phyloP scores from a whole-genome alignment of 768 basidiomycete genomes.

The Lactarius hatsudake region DNA sequence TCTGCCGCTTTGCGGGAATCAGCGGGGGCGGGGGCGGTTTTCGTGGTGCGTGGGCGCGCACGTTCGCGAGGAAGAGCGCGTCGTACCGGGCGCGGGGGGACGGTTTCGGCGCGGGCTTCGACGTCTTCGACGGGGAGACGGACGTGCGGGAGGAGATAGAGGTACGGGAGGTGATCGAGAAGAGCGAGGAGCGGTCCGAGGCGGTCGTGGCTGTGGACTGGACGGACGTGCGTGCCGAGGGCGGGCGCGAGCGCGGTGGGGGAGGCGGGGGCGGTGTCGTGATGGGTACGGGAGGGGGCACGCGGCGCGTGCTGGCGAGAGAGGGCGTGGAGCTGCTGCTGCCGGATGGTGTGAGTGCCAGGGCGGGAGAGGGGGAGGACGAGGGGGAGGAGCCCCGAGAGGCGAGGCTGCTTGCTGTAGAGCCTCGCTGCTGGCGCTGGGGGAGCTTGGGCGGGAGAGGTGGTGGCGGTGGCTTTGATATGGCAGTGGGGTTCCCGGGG shows the following conservation, averaged over 20 bases:
- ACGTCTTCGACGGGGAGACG: background rate
- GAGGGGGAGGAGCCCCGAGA: slow-evolving; percentile 21
- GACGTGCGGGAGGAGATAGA: slow-evolving; percentile 34
- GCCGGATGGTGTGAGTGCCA: slow-evolving; percentile 2
- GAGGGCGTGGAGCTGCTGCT: slow-evolving; percentile 8
- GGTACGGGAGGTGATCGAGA: slow-evolving; percentile 42
- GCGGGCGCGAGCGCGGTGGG: slow-evolving; percentile 20
- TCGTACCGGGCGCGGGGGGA: slow-evolving; percentile 33
- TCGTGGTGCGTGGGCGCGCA: slow-evolving; percentile 20
- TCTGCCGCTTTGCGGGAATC: slow-evolving; percentile 45
- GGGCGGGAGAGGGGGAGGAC: slow-evolving; percentile 38
- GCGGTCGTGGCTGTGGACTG: slow-evolving; percentile 33
- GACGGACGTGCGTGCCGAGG: slow-evolving; percentile 37
- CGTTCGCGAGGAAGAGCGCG: slow-evolving; percentile 32
- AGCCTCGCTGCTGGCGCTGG: slow-evolving; percentile 15
- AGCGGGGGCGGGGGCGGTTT: slow-evolving; percentile 37
- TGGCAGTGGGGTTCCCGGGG: slow-evolving; percentile 6
- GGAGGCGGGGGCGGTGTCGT: slow-evolving; percentile 8
- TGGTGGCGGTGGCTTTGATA: background rate
- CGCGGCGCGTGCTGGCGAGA: slow-evolving; percentile 16
- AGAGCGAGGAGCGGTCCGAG: slow-evolving; percentile 24
- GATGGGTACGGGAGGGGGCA: slow-evolving; percentile 6
- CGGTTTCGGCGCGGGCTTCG: slow-evolving; percentile 26
- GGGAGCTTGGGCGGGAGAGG: slow-evolving; percentile 24
- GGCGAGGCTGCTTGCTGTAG: slow-evolving; percentile 13